Conservation (phyloP, 208 protist species). For the Leishmania gerbilli region DNA sequence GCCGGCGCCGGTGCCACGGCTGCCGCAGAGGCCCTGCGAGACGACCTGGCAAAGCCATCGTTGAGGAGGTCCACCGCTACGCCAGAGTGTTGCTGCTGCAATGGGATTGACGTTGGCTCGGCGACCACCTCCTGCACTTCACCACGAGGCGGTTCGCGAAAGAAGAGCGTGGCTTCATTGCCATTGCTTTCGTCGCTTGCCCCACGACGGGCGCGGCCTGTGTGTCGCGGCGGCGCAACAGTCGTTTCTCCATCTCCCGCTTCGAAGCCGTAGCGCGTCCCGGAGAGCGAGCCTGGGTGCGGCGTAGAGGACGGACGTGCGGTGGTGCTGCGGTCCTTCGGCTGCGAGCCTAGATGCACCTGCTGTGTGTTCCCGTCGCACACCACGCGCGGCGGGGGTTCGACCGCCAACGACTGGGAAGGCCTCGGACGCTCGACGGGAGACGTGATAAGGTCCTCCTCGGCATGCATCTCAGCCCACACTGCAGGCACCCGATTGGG, state of each 20-base stretch:
- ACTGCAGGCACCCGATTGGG: conserved; percentile 5
- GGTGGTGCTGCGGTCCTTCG: conserved; percentile 41
- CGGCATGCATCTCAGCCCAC: neutral
- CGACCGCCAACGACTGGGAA: conserved; percentile 14
- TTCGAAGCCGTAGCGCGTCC: neutral
- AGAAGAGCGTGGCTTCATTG: conserved; percentile 26
- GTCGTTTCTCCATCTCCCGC: neutral
- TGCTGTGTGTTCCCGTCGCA: conserved; percentile 13
- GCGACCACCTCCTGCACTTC: conserved; percentile 19
- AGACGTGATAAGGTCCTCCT: neutral
- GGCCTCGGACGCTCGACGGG: conserved; percentile 4
- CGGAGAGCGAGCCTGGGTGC: conserved; percentile 3
- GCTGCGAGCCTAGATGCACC: conserved; percentile 16
- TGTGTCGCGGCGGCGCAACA: neutral
- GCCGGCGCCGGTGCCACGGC: neutral
- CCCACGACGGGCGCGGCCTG: neutral
- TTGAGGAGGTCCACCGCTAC: conserved; percentile 22
- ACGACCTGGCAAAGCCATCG: conserved; percentile 25
- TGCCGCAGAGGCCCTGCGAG: neutral
- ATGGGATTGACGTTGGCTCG: neutral
- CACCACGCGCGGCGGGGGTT: conserved; percentile 21
- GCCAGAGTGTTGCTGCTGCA: neutral
- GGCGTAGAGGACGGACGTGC: conserved; percentile 31
- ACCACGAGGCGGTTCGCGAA: conserved; percentile 19
- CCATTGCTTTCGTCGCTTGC: conserved; percentile 16